phyloP scores from a whole-genome alignment of 192 early-diverging fungal genomes.

The Gorgonomyces haynaldii region DNA sequence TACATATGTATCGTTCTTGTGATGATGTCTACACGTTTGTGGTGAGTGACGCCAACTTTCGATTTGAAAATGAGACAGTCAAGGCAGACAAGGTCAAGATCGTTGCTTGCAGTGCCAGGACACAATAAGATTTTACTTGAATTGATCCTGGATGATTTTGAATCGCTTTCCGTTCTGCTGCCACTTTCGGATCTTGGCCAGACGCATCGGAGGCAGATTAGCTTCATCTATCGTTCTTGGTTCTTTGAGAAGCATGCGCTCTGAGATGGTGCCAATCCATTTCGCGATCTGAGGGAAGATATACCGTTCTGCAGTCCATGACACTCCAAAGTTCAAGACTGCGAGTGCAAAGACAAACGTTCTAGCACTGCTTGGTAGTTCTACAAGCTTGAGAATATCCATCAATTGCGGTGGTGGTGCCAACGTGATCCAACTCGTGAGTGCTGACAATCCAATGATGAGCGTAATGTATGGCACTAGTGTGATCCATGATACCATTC shows the following conservation, averaged over 20 bases:
- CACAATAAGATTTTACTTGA: background rate
- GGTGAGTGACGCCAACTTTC: conserved; percentile 72
- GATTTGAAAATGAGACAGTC: conserved; percentile 73
- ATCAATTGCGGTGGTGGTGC: conserved; percentile 36
- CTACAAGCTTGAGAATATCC: conserved; percentile 58
- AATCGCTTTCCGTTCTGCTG: background rate
- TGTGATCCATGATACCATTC: conserved; percentile 59
- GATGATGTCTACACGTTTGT: conserved; percentile 99
- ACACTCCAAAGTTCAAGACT: conserved; percentile 41
- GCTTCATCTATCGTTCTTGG: background rate
- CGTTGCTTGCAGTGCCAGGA: conserved; percentile 64
- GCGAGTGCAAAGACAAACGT: conserved; percentile 47
- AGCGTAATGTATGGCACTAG: conserved; percentile 59
- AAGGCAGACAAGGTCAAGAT: conserved; percentile 86
- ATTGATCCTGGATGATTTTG: conserved; percentile 10
- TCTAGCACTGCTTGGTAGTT: conserved; percentile 28
- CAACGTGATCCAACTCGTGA: conserved; percentile 38
- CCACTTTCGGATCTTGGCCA: conserved; percentile 9
- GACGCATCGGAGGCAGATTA: background rate
- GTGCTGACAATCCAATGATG: conserved; percentile 31
- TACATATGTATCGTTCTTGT: conserved; percentile 86
- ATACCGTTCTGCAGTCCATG: conserved; percentile 22
- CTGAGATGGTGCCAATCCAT: background rate
- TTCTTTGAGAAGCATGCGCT: conserved; percentile 3
- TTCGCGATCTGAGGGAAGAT: conserved; percentile 20